Evolutionary conservation across 108 stramenopile species (phyloP).

Genomic region (Skeletonema grethae): DNA sequence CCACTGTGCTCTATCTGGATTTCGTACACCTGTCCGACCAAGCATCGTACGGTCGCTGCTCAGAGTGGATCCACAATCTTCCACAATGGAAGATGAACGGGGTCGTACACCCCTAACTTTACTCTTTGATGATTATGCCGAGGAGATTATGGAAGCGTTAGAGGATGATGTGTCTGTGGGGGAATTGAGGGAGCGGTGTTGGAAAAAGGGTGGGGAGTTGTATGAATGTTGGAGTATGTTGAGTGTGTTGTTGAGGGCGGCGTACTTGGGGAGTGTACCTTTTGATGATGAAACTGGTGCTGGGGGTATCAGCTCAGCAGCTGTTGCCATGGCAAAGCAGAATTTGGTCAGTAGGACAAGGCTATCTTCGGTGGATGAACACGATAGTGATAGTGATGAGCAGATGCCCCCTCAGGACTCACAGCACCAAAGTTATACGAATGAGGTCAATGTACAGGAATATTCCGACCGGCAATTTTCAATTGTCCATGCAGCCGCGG

Average conservation of each 20-base stretch:
- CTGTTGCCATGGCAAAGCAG: background rate
- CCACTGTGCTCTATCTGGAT: slow-evolving; percentile 57
- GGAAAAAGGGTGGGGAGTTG: slow-evolving; percentile 46
- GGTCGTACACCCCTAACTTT: slow-evolving; percentile 49
- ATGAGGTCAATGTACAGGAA: slow-evolving; percentile 26
- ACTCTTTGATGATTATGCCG: slow-evolving; percentile 57
- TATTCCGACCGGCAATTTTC: slow-evolving; percentile 41
- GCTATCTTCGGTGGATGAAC: slow-evolving; percentile 1
- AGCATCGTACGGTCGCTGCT: slow-evolving; percentile 41
- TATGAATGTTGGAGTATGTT: slow-evolving; percentile 57
- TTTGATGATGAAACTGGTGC: slow-evolving; percentile 12
- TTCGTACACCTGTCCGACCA: slow-evolving; percentile 52
- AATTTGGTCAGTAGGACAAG: background rate
- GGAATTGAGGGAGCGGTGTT: slow-evolving; percentile 19
- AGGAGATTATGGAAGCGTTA: slow-evolving; percentile 56
- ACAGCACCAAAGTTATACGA: background rate
- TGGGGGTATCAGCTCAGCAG: background rate
- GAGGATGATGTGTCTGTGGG: slow-evolving; percentile 30
- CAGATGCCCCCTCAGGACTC: background rate
- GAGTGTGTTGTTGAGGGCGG: slow-evolving; percentile 45
- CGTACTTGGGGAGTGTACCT: slow-evolving; percentile 45
- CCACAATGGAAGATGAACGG: slow-evolving; percentile 48
- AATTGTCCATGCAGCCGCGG: slow-evolving; percentile 50
- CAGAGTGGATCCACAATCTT: slow-evolving; percentile 41
- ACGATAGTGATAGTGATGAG: background rate